Evolutionary conservation across 2,329 filamentous ascomycete species (phyloP).

Genomic region (Rhinocladiella mackenziei): DNA sequence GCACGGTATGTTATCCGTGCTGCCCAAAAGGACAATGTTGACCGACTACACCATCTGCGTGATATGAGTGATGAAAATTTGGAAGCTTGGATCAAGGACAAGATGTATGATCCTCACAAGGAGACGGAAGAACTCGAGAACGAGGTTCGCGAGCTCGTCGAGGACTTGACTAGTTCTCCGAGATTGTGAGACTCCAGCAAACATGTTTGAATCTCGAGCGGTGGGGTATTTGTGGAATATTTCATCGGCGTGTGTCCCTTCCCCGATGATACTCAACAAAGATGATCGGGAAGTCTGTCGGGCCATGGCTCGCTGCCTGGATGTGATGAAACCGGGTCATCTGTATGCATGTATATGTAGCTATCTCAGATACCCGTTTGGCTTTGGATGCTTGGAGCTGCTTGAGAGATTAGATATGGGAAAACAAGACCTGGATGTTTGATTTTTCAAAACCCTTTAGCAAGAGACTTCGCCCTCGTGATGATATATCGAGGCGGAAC

Average conservation of each 20-base stretch:
- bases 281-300: neutral
- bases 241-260: neutral
- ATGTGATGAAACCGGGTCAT: neutral
- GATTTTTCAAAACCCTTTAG: no score
- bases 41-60: constrained; percentile 45
- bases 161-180: constrained; percentile 15
- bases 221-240: neutral
- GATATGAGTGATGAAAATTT: constrained; percentile 42
- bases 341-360: neutral
- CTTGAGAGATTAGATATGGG: no score
- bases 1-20: constrained; percentile 91
- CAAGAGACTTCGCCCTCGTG: no score
- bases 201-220: neutral
- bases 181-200: constrained; percentile 13
- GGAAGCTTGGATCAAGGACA: constrained; percentile 46
- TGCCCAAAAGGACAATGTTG: constrained; percentile 74
- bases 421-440: no score
- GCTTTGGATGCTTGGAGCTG: neutral
- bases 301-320: no score
- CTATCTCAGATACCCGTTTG: neutral
- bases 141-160: constrained; percentile 32
- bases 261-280: neutral
- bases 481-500: no score
- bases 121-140: constrained; percentile 47
- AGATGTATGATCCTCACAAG: constrained; percentile 49